phyloP scores from a whole-genome alignment of 345 rosid genomes.

The Eucalyptus shirleyi region DNA sequence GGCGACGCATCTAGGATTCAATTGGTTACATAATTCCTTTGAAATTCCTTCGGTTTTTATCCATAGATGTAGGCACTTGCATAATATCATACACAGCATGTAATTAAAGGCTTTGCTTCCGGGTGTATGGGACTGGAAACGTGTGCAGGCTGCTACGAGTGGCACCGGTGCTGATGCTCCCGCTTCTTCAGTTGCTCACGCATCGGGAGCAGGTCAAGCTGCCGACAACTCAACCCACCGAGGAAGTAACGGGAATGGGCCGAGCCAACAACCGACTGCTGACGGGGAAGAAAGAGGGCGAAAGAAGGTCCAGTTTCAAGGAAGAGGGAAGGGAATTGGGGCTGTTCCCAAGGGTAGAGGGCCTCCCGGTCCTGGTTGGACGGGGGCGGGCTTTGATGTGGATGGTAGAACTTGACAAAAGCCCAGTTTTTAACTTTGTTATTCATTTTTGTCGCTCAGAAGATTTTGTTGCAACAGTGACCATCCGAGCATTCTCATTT shows the following conservation, averaged over 20 bases:
- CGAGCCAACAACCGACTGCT: constrained; percentile 20
- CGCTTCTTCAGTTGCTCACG: constrained; percentile 10
- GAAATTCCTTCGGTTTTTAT: background rate
- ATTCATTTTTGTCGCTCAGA: background rate
- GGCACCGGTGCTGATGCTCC: constrained; percentile 2
- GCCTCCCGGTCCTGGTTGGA: constrained; percentile 48
- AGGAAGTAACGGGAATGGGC: constrained; percentile 20
- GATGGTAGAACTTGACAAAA: constrained; percentile 43
- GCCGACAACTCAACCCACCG: constrained; percentile 13
- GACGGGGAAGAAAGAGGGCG: constrained; percentile 48
- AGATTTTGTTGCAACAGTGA: background rate
- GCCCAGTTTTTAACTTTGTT: background rate
- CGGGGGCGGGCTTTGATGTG: constrained; percentile 67
- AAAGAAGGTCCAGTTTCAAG: constrained; percentile 49
- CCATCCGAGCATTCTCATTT: background rate
- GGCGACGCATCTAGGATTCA: background rate
- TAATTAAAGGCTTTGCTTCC: background rate
- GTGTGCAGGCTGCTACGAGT: constrained; percentile 6
- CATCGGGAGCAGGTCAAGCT: constrained; percentile 7
- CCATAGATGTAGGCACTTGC: background rate
- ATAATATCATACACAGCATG: background rate
- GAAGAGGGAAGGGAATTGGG: constrained; percentile 59
- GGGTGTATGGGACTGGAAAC: constrained; percentile 31
- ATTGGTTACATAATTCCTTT: background rate
- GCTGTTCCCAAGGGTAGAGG: constrained; percentile 51